These are phyloP conservation scores for Crithidia expoeki DNA, from an alignment of 208 protist species.

Conservation along the genomic window DNA sequence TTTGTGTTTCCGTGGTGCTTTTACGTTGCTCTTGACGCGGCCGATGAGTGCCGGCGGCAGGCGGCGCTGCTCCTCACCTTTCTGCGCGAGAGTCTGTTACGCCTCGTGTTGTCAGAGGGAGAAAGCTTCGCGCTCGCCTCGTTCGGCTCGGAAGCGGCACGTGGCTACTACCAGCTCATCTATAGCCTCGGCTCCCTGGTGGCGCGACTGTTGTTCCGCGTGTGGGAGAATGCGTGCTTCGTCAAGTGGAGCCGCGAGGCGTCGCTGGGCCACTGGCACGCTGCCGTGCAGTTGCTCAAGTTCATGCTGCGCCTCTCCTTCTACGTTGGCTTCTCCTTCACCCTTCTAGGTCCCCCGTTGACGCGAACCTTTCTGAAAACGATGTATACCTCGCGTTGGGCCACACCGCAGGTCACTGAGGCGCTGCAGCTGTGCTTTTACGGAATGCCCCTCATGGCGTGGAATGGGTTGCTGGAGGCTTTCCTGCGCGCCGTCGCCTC, in stretches of 20 bases:
- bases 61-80: conserved; percentile 60
- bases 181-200: conserved; percentile 88
- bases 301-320: conserved; percentile 80
- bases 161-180: conserved; percentile 88
- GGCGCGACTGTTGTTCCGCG: conserved; percentile 86
- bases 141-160: conserved; percentile 58
- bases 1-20: conserved; percentile 42
- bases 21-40: conserved; percentile 16
- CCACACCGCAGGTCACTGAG: conserved; percentile 50
- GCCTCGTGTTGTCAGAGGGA: conserved; percentile 86
- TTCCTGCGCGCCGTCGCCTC: conserved; percentile 76
- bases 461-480: conserved; percentile 88
- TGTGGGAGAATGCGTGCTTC: conserved; percentile 91
- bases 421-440: conserved; percentile 86
- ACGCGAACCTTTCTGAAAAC: conserved; percentile 55
- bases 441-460: conserved; percentile 69
- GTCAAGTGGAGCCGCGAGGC: conserved; percentile 77
- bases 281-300: conserved; percentile 54
- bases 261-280: conserved; percentile 30
- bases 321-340: conserved; percentile 70
- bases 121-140: conserved; percentile 86
- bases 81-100: conserved; percentile 80
- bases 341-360: conserved; percentile 74
- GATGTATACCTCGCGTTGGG: conserved; percentile 84
- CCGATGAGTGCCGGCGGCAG: conserved; percentile 16